A percentile compares a stretch with the other conserved stretches of the same genome.
Conservation (phyloP, 2,329 filamentous ascomycete genomes). For the Cordyceps cateniannulata region DNA sequence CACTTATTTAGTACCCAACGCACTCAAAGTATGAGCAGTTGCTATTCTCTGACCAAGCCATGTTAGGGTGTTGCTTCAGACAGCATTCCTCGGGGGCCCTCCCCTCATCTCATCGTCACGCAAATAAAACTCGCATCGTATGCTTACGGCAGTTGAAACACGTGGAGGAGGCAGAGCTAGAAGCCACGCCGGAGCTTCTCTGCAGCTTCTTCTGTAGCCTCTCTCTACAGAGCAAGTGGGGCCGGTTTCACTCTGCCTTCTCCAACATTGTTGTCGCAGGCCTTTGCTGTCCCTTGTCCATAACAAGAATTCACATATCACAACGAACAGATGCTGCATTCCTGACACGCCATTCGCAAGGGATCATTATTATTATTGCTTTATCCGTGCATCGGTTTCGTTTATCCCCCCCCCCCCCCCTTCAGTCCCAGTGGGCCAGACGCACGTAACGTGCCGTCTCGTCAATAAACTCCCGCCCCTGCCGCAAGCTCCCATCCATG, state of each 20-base stretch:
- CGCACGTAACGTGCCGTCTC: constrained; percentile 26
- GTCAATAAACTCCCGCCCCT: constrained; percentile 29
- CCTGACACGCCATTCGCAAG: neutral
- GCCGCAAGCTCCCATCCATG: constrained; percentile 35
- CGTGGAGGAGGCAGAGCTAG: neutral
- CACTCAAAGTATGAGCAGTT: too few species aligned
- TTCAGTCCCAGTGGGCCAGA: constrained; percentile 18
- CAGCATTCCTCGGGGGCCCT: neutral
- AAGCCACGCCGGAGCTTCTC: neutral
- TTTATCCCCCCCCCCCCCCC: neutral
- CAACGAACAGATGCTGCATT: neutral
- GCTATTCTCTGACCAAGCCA: neutral
- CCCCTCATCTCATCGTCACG: neutral
- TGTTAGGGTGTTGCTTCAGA: too few species aligned
- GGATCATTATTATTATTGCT: neutral
- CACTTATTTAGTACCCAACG: neutral
- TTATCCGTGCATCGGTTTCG: neutral
- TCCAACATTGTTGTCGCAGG: neutral
- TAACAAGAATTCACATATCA: neutral
- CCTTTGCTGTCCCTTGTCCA: too few species aligned
- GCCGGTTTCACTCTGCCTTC: constrained; percentile 1
- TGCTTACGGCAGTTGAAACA: neutral
- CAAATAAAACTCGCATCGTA: neutral
- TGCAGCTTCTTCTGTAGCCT: neutral
- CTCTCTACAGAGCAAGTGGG: neutral